These are phyloP conservation scores for Vairimorpha ceranae DNA, from an alignment of 371 early-diverging fungal genomes.

Conservation along the genomic window DNA sequence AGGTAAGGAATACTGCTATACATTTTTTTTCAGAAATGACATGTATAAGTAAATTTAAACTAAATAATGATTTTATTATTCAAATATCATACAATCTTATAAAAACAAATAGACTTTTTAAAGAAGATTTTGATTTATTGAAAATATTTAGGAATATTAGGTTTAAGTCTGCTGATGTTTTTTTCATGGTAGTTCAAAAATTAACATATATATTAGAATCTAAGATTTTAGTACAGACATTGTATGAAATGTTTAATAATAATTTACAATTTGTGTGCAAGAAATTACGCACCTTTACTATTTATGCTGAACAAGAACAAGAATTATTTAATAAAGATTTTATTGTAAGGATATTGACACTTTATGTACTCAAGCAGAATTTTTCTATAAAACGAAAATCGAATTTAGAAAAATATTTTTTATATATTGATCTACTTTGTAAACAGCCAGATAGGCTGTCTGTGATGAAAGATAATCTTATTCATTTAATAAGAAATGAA, in stretches of 20 bases:
- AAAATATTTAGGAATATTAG: not conserved
- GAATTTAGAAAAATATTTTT: not conserved
- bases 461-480: not conserved
- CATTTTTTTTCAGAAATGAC: not conserved
- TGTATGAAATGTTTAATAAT: not conserved
- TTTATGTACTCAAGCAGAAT: not conserved
- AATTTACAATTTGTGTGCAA: not conserved
- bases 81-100: slow-evolving; percentile 7
- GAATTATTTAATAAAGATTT: slow-evolving; percentile 1
- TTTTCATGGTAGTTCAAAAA: not conserved
- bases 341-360: not conserved
- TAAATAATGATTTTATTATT: not conserved
- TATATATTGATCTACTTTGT: not conserved
- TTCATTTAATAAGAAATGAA: not conserved
- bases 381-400: not conserved
- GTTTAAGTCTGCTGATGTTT: not conserved
- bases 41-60: not conserved
- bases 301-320: not conserved
- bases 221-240: not conserved
- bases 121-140: not conserved
- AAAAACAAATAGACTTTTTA: not conserved
- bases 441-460: not conserved
- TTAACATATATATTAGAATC: not conserved
- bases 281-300: not conserved
- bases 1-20: slow-evolving; percentile 6